Evolutionary conservation across 352 stramenopile species (phyloP), one percentile per base, ranked within the genome.

Genomic region (Saprolegnia diclina): DNA sequence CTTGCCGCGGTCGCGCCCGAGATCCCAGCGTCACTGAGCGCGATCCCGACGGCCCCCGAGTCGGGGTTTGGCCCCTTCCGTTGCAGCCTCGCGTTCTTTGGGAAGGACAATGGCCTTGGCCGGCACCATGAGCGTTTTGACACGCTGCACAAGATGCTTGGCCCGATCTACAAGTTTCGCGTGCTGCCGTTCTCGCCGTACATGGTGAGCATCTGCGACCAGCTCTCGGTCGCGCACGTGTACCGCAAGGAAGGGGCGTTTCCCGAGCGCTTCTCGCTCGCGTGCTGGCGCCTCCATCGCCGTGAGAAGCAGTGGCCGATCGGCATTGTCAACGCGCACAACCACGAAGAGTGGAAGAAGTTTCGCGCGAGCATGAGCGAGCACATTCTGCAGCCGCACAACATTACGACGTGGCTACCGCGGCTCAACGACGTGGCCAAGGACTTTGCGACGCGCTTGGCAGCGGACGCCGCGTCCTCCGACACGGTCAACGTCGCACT

Each of bases 321-420:
- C 19, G 52, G 52, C 24, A 40, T 24, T 40, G 35, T n/a, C 35
- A n/a, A 19, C 13, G 35, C 24, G 11, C 11, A 59, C 35, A 24
- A 59, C 24, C 13, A 16, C 35, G 52, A 14, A 14, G 52, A 59
- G 35, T 59, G 52, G 52, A 59, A 59, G 35, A 16, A 24, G 35
- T 59, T 26, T 24, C 52, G 52, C 1, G n/a, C 35, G 24, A 40
- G 52, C 35, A 42, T 59, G 52, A n/a, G 52, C 35, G 52, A 16
- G 11, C 13, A 59, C 35, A 19, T 24, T 16, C 52, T 59, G 35
- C 16, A 16, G 13, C 24, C 52, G 7, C 52, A 24, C 52, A 59
- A 59, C 52, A 59, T 59, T 40, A 19, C 52, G 24, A 21, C 52
- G 35, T 59, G 52, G 52, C 13, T 59, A 26, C 35, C 52, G 11